These are phyloP conservation scores for Tetrahymena borealis DNA, from an alignment of 73 alveolate genomes.

Conservation along the genomic window DNA sequence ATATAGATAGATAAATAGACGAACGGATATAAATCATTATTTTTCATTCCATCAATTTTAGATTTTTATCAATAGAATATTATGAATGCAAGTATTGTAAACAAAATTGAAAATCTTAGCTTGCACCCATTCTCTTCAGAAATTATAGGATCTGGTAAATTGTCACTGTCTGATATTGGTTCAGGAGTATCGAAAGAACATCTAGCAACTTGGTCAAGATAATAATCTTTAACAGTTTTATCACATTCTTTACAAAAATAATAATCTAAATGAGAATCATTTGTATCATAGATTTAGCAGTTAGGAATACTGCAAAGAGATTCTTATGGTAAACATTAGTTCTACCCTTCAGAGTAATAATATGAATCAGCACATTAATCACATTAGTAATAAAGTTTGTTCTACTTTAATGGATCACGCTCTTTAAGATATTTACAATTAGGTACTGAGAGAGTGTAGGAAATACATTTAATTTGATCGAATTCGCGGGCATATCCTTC, in stretches of 20 bases:
- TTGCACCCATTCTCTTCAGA: too few relatives aligned
- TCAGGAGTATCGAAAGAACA: not conserved
- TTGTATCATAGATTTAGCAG: not conserved
- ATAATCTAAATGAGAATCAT: not conserved
- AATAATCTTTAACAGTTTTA: not conserved
- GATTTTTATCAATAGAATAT: too few relatives aligned
- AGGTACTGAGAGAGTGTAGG: not conserved
- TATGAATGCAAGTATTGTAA: too few relatives aligned
- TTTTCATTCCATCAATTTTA: too few relatives aligned
- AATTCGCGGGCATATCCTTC: not conserved
- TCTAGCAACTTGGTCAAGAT: not conserved
- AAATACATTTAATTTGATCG: not conserved
- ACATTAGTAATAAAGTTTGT: not conserved
- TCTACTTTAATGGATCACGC: too few relatives aligned
- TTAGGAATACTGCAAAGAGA: not conserved
- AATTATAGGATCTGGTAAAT: not conserved
- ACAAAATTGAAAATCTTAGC: too few relatives aligned
- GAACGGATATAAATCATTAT: too few relatives aligned
- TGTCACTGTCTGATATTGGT: not conserved
- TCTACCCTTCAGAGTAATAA: not conserved
- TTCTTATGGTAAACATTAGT: not conserved
- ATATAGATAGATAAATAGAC: too few relatives aligned
- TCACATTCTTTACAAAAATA: not conserved
- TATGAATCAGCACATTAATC: not conserved
- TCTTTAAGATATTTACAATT: not conserved